These are phyloP conservation scores for Kitagawia praeruptora DNA, from an alignment of 129 eudicot genomes.

Conservation along the genomic window DNA sequence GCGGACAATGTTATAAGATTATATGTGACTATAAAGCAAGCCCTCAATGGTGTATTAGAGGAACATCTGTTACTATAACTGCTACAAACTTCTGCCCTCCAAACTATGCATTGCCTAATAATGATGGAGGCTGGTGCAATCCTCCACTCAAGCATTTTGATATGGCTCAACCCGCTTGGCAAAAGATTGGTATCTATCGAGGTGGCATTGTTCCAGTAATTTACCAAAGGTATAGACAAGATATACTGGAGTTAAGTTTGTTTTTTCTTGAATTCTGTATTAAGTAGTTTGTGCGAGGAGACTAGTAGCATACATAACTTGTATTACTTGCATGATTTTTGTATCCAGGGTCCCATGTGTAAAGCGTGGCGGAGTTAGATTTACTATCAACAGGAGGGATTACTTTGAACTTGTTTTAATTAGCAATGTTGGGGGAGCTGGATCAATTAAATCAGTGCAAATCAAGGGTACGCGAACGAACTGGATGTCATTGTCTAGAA, in stretches of 20 bases:
- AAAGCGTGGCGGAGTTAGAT: conserved; percentile 76
- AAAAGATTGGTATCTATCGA: conserved; percentile 66
- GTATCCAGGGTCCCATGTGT: conserved; percentile 67
- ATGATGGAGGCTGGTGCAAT: conserved; percentile 92
- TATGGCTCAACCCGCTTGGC: conserved; percentile 99
- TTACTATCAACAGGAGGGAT: conserved; percentile 62
- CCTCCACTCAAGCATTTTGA: conserved; percentile 87
- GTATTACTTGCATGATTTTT: background rate
- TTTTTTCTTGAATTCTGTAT: background rate
- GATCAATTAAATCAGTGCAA: conserved; percentile 48
- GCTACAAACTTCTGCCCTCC: conserved; percentile 94
- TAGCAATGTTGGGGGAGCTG: conserved; percentile 52
- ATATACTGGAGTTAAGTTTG: background rate
- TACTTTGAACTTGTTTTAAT: conserved; percentile 76
- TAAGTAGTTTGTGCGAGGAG: background rate
- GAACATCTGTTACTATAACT: conserved; percentile 60
- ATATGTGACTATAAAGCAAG: conserved; percentile 49
- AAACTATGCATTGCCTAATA: conserved; percentile 48
- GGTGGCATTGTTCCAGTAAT: conserved; percentile 76
- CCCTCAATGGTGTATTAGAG: conserved; percentile 70
- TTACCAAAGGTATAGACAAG: conserved; percentile 45
- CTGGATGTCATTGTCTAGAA: conserved; percentile 66
- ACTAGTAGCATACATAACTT: background rate
- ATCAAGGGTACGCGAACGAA: conserved; percentile 58
- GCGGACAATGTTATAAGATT: conserved; percentile 78